A percentile compares a stretch with the other conserved stretches of the same genome.
Conservation (phyloP, 2,329 filamentous ascomycete genomes). For the Raffaelea arxii region DNA sequence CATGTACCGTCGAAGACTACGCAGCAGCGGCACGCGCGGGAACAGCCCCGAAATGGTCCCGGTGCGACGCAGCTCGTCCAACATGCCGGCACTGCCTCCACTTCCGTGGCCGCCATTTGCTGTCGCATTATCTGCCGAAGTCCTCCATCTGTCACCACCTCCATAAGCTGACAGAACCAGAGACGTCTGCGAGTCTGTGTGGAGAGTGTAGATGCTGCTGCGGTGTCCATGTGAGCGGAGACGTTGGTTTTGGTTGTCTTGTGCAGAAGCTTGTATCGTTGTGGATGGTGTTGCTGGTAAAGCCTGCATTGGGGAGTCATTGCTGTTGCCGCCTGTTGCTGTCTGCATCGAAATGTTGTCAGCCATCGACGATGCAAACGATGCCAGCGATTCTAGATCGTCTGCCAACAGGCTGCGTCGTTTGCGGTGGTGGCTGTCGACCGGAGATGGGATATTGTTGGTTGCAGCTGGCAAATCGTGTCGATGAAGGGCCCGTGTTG, state of each 20-base stretch:
- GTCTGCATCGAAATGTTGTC: constrained; percentile 45
- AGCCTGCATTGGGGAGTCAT: constrained; percentile 4
- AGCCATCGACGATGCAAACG: constrained; percentile 41
- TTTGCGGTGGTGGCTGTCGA: background rate
- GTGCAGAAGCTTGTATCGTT: constrained; percentile 4
- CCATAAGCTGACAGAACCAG: constrained; percentile 40
- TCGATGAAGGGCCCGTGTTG: constrained; percentile 9
- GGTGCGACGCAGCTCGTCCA: constrained; percentile 38
- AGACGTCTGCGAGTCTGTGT: constrained; percentile 45
- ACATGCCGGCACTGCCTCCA: constrained; percentile 29
- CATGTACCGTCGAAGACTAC: constrained; percentile 56
- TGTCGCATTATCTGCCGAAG: background rate
- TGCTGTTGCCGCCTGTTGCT: too few relatives aligned
- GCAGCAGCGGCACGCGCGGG: constrained; percentile 47
- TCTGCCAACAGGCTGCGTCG: constrained; percentile 7
- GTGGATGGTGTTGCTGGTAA: background rate
- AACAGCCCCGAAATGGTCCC: constrained; percentile 50
- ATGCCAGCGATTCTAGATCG: constrained; percentile 43
- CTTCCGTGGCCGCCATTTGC: background rate
- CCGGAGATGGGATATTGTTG: background rate
- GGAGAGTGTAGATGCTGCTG: constrained; percentile 51
- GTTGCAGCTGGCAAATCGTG: constrained; percentile 6
- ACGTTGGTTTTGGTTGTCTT: constrained; percentile 18
- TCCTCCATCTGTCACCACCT: background rate
- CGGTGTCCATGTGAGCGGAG: constrained; percentile 25